Conservation (phyloP, 805 yeast genomes). For the Candida qinlingensis region DNA sequence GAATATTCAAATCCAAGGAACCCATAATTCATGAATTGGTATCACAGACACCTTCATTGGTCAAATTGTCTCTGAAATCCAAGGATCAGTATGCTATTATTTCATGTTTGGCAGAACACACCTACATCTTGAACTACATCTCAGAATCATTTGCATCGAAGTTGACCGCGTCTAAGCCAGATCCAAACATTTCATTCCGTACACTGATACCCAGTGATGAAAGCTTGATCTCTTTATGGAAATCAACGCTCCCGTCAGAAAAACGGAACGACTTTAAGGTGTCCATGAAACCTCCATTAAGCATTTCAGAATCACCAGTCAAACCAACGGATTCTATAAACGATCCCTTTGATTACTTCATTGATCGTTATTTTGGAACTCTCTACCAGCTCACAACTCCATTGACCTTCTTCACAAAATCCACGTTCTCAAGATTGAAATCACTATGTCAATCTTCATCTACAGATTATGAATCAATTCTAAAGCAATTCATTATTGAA, state of each 20-base stretch:
- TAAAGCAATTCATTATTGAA: constrained; percentile 30
- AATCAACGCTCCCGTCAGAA: not conserved
- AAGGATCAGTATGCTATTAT: constrained; percentile 19
- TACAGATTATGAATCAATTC: constrained; percentile 16
- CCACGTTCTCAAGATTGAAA: constrained; percentile 41
- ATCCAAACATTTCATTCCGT: not conserved
- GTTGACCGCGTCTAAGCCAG: not conserved
- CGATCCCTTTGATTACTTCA: constrained; percentile 26
- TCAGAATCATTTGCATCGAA: constrained; percentile 38
- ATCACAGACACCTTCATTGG: constrained; percentile 7
- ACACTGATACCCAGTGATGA: not conserved
- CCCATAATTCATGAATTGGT: not conserved
- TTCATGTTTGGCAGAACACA: constrained; percentile 4
- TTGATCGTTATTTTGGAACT: constrained; percentile 30
- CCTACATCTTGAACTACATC: constrained; percentile 42
- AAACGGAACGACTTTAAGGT: constrained; percentile 15
- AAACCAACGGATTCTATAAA: constrained; percentile 10
- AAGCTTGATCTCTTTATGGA: not conserved
- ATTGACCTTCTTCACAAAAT: constrained; percentile 39
- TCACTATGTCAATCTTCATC: constrained; percentile 34
- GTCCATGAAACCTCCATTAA: constrained; percentile 24
- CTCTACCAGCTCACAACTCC: constrained; percentile 32
- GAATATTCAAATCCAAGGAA: constrained; percentile 13
- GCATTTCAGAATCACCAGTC: constrained; percentile 13
- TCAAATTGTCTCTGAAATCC: constrained; percentile 15